Conservation (phyloP, 139 green algal species). For the Pleodorina starrii region DNA sequence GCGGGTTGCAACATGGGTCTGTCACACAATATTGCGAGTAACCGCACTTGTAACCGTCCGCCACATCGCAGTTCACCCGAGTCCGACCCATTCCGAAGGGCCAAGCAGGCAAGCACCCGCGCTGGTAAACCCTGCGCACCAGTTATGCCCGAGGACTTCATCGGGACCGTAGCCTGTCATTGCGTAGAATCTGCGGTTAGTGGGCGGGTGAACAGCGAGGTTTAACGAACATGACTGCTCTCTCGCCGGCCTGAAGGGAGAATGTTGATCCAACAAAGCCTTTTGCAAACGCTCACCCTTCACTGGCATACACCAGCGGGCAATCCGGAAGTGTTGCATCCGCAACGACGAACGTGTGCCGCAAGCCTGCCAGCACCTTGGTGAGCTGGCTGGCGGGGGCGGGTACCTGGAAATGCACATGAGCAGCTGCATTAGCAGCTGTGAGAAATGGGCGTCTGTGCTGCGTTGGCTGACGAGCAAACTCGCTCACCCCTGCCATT, state of each 20-base stretch:
- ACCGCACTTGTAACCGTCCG: background rate
- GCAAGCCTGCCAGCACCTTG: constrained; percentile 84
- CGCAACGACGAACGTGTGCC: constrained; percentile 95
- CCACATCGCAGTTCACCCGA: background rate
- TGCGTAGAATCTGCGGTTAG: constrained; percentile 87
- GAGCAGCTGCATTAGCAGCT: background rate
- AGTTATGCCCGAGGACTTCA: constrained; percentile 98
- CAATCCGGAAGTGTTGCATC: constrained; percentile 95
- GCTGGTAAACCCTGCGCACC: constrained; percentile 68
- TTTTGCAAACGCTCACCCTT: constrained; percentile 68
- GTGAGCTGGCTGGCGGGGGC: constrained; percentile 72
- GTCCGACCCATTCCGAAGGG: background rate
- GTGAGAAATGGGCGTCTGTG: background rate
- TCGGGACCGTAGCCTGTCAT: constrained; percentile 97
- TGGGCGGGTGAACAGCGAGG: background rate
- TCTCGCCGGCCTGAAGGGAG: background rate
- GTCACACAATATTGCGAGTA: background rate
- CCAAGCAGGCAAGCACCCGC: background rate
- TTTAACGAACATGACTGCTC: background rate
- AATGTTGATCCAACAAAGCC: background rate
- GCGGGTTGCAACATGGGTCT: background rate
- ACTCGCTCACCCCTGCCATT: constrained; percentile 27
- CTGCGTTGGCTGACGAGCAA: background rate
- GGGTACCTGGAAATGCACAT: constrained; percentile 31
- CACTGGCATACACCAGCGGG: constrained; percentile 95